Base-by-base conservation (phyloP, 192 early-diverging fungal genomes). In the Umbelopsis ramanniana region DNA sequence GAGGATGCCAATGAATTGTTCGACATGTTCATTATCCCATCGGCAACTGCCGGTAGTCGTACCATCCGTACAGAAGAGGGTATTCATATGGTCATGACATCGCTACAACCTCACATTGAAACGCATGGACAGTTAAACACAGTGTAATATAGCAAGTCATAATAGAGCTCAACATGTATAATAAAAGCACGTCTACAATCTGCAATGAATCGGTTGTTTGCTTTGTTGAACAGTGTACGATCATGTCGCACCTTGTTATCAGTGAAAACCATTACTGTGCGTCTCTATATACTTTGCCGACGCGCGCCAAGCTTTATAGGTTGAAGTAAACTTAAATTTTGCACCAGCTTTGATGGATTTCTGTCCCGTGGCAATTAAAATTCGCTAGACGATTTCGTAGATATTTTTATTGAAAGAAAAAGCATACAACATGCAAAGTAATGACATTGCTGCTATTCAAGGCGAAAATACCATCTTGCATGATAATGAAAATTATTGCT, bases 1-100 rank as follows among this genome's bases (percentile, higher is more conserved):
- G 86, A 89, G 21, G 89, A 91, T 48, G 76, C 88, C 17, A 74
- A 81, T 52, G 82, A 83, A 9, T 71, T 93, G 70, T 93, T 93
- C 81, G 86, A 89, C 50, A 63, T 83, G 23, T 89, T 85, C 68
- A 63, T 93, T 24, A 86, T 87, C 52, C 85, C 90, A 11, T 84
- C 82, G 45, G 76, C 83, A 37, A 66, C 71, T 52, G 82, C 86
- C 69, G 91, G 91, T 38, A 88, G 85, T 40, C 75, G 89, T 23
- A 75, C 86, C 17, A 75, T 93, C 9, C 80, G 90, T 68, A 87
- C 89, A 38, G 91, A 93, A 72, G 81, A 63, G 37, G 57, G 24
- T 9, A 29, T 75, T 11, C 33, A 19, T 33, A 37, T 73, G 38
- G 40, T 43, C 14, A 53, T 43, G 57, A 63, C 57, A 7, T 19